A percentile compares a stretch with the other conserved stretches of the same genome.
Evolutionary conservation across 140 eudicot genomes (phyloP).

Genomic region (Flaveria floridana): DNA sequence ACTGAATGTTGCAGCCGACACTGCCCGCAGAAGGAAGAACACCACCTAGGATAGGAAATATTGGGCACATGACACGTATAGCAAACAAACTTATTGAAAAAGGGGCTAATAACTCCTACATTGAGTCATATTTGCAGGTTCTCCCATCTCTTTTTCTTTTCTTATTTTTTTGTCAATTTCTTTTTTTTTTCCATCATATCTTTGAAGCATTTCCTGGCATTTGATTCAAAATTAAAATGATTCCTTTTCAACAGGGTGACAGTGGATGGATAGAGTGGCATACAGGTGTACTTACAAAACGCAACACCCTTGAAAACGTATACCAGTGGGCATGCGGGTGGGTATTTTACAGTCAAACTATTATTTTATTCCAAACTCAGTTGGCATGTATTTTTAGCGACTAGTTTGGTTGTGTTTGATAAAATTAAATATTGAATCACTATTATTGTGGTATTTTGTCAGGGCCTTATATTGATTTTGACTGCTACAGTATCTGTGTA

Average conservation of each 20-base stretch:
- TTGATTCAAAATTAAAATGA: neutral
- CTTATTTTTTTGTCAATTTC: neutral
- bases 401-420: constrained; percentile 2
- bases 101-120: constrained; percentile 42
- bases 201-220: neutral
- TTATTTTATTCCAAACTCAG: neutral
- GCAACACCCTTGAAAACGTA: constrained; percentile 83
- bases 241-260: constrained; percentile 55
- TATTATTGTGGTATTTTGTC: constrained; percentile 18
- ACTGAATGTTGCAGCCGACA: constrained; percentile 54
- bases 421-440: neutral
- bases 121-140: constrained; percentile 63
- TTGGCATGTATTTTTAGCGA: neutral
- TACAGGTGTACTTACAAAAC: constrained; percentile 68
- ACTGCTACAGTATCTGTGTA: neutral
- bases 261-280: constrained; percentile 94
- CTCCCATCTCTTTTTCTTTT: constrained; percentile 1
- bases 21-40: constrained; percentile 53
- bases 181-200: neutral
- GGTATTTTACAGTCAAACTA: constrained; percentile 30
- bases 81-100: constrained; percentile 67
- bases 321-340: constrained; percentile 98
- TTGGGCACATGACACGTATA: constrained; percentile 79
- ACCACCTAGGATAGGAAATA: constrained; percentile 63
- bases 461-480: constrained; percentile 21